Percentiles rank a stretch among this genome's conserved stretches.
phyloP scores from a whole-genome alignment of 2,329 filamentous ascomycete species.

The Lasiodiplodia sp. region DNA sequence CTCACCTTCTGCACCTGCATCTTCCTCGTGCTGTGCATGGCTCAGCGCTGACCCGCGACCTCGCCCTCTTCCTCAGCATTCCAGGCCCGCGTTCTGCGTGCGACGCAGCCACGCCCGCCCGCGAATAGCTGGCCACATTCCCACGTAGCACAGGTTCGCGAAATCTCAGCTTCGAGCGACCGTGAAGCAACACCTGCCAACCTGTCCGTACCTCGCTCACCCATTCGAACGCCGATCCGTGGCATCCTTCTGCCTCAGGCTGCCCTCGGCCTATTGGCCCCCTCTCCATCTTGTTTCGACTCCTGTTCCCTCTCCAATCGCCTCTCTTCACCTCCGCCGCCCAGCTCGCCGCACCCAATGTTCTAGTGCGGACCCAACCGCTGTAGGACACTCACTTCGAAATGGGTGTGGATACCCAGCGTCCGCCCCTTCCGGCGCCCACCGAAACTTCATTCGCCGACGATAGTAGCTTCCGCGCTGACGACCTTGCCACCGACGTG shows the following conservation, averaged over 20 bases:
- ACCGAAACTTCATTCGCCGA: constrained; percentile 76
- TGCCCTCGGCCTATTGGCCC: constrained; percentile 8
- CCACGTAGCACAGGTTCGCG: constrained; percentile 15
- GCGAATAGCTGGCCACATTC: constrained; percentile 18
- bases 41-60: background rate
- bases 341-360: constrained; percentile 6
- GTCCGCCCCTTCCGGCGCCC: constrained; percentile 74
- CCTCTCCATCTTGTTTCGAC: background rate
- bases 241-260: background rate
- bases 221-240: constrained; percentile 11
- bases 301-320: background rate
- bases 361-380: constrained; percentile 1
- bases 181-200: constrained; percentile 11
- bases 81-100: constrained; percentile 15
- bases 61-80: constrained; percentile 13
- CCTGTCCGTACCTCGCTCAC: constrained; percentile 15
- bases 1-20: constrained; percentile 24
- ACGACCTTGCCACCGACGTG: constrained; percentile 70
- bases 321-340: background rate
- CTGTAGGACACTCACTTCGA: background rate
- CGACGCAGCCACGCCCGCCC: constrained; percentile 15
- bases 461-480: constrained; percentile 52
- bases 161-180: constrained; percentile 27
- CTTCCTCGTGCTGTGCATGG: constrained; percentile 21
- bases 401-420: constrained; percentile 55